These are phyloP conservation scores for Colletotrichum navitas DNA, from an alignment of 2,329 filamentous ascomycete genomes.

Conservation along the genomic window DNA sequence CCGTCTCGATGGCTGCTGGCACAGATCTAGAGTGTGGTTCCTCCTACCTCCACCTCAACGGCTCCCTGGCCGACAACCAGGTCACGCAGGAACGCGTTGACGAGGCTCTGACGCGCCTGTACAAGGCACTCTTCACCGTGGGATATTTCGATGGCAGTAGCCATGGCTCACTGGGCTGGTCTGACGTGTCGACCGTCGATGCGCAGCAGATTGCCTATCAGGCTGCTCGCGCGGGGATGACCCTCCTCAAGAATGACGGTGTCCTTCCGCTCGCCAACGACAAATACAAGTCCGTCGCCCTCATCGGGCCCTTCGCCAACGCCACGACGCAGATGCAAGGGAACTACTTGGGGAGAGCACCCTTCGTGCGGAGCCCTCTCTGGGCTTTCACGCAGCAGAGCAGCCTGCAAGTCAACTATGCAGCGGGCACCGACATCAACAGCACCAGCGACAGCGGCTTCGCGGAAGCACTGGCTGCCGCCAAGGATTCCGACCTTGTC, in stretches of 20 bases:
- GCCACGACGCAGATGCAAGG: background rate
- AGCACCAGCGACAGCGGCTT: slow-evolving; percentile 1
- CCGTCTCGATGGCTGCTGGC: slow-evolving; percentile 50
- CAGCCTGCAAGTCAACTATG: background rate
- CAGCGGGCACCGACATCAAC: background rate
- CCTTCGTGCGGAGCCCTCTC: background rate
- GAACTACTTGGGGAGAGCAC: background rate
- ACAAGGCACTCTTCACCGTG: background rate
- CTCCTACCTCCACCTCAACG: slow-evolving; percentile 1
- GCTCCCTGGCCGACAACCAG: background rate
- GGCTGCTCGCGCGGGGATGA: background rate
- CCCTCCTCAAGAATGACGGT: background rate
- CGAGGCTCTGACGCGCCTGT: background rate
- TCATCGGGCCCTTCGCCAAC: background rate
- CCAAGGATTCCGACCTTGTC: slow-evolving; percentile 62
- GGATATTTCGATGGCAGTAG: background rate
- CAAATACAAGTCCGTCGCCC: background rate
- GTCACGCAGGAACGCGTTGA: background rate
- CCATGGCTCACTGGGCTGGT: background rate
- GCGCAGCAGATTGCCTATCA: background rate
- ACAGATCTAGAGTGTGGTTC: slow-evolving; percentile 49
- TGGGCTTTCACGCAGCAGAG: background rate
- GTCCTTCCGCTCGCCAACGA: background rate
- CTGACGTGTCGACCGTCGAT: background rate
- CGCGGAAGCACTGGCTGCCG: slow-evolving; percentile 51